phyloP scores from a whole-genome alignment of 331 rosid species.

The Rhamnella rubrinervis region DNA sequence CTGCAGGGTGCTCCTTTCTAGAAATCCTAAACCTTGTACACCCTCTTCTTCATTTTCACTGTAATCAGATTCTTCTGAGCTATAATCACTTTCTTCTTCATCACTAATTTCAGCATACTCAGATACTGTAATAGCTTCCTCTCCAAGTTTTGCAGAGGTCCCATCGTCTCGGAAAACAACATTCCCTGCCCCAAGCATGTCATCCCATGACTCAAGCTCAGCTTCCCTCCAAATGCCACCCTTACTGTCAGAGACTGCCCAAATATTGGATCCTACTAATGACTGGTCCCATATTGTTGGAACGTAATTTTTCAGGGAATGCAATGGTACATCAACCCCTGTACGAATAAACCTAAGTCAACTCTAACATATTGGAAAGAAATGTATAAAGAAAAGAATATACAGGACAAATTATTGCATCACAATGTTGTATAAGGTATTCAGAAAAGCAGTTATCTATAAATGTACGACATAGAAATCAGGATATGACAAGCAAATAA shows the following conservation, averaged over 20 bases:
- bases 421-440: too few species aligned
- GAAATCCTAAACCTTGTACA: slow-evolving; percentile 75
- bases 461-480: too few species aligned
- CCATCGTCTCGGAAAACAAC: slow-evolving; percentile 84
- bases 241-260: slow-evolving; percentile 65
- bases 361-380: slow-evolving; percentile 16
- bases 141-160: slow-evolving; percentile 62
- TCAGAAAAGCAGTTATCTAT: too few species aligned
- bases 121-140: slow-evolving; percentile 59
- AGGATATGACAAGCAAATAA: too few species aligned
- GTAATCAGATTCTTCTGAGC: slow-evolving; percentile 54
- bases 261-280: slow-evolving; percentile 69
- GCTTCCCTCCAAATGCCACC: slow-evolving; percentile 86
- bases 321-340: slow-evolving; percentile 75
- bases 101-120: slow-evolving; percentile 59
- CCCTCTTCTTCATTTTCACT: slow-evolving; percentile 67
- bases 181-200: slow-evolving; percentile 53
- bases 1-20: slow-evolving; percentile 63
- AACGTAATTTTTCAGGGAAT: slow-evolving; percentile 62
- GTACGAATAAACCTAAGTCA: slow-evolving; percentile 24
- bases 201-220: slow-evolving; percentile 88
- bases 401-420: background rate
- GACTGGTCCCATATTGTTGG: slow-evolving; percentile 77
- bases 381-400: background rate
- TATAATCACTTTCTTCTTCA: slow-evolving; percentile 58